phyloP scores from a whole-genome alignment of 192 early-diverging fungal genomes.

The Coemansia sp. region DNA sequence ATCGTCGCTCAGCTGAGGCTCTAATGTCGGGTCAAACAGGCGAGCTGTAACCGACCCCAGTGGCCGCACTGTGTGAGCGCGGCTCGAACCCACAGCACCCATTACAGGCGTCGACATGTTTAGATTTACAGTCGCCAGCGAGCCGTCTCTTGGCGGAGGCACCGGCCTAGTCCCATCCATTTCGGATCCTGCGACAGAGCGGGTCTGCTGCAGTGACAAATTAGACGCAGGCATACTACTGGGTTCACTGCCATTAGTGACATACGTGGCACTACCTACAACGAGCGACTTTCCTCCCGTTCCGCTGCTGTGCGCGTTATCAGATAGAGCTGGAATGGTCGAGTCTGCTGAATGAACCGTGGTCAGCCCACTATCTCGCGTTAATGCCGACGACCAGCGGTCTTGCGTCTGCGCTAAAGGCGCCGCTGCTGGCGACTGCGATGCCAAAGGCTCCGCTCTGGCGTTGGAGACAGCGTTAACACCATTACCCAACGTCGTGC shows the following conservation, averaged over 20 bases:
- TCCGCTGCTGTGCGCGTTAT: constrained; percentile 1
- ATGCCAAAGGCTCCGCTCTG: not conserved
- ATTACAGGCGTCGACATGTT: constrained; percentile 38
- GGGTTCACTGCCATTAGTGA: not conserved
- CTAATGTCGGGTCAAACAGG: constrained; percentile 35
- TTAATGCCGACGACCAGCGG: constrained; percentile 27
- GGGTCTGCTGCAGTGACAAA: not conserved
- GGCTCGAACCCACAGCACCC: not conserved
- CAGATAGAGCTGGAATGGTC: not conserved
- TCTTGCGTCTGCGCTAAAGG: constrained; percentile 11
- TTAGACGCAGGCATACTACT: not conserved
- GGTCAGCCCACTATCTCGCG: constrained; percentile 22
- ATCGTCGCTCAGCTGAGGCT: constrained; percentile 7
- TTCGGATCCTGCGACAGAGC: not conserved
- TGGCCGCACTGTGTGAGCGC: constrained; percentile 15
- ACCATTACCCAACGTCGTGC: constrained; percentile 16
- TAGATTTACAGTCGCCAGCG: constrained; percentile 28
- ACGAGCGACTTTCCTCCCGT: not conserved
- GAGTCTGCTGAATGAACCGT: constrained; percentile 20
- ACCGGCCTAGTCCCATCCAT: not conserved
- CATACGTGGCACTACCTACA: constrained; percentile 4
- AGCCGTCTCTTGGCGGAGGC: constrained; percentile 37
- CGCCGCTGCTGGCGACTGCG: constrained; percentile 2
- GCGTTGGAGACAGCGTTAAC: not conserved
- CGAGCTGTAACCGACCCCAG: constrained; percentile 51